phyloP scores from a whole-genome alignment of 2,329 filamentous ascomycete species.

The Aspergillus niger region DNA sequence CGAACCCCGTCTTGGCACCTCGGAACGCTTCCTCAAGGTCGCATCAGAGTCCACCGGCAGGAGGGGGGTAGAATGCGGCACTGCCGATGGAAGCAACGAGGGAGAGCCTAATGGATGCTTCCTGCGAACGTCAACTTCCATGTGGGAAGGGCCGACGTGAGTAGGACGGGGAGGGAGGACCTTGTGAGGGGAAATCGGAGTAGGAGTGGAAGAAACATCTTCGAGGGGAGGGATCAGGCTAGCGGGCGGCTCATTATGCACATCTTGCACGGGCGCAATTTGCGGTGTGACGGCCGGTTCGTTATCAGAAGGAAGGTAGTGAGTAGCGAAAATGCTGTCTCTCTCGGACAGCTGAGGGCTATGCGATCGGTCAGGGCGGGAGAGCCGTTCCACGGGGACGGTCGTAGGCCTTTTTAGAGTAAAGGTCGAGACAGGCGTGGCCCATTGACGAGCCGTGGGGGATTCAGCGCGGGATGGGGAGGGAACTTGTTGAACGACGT shows the following conservation, averaged over 20 bases:
- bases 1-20: conserved; percentile 21
- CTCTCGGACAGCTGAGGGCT: conserved; percentile 61
- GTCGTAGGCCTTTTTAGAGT: conserved; percentile 41
- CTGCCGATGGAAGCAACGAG: conserved; percentile 29
- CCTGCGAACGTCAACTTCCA: conserved; percentile 42
- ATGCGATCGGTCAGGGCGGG: conserved; percentile 30
- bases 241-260: conserved; percentile 34
- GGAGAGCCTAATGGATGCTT: conserved; percentile 32
- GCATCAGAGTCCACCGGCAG: conserved; percentile 31
- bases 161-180: conserved; percentile 32
- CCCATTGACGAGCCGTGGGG: conserved; percentile 41
- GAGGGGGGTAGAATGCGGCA: conserved; percentile 27
- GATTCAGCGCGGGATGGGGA: conserved; percentile 40
- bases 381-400: conserved; percentile 31
- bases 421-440: conserved; percentile 29
- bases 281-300: conserved; percentile 43
- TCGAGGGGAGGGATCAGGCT: conserved; percentile 34
- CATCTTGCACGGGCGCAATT: conserved; percentile 34
- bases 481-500: conserved; percentile 29
- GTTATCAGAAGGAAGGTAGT: conserved; percentile 57
- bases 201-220: conserved; percentile 33
- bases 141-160: conserved; percentile 35
- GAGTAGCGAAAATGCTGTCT: conserved; percentile 65
- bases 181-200: conserved; percentile 30
- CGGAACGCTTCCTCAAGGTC: conserved; percentile 26